These are phyloP conservation scores for Pholiota microspora DNA, from an alignment of 768 basidiomycete species.

Conservation along the genomic window DNA sequence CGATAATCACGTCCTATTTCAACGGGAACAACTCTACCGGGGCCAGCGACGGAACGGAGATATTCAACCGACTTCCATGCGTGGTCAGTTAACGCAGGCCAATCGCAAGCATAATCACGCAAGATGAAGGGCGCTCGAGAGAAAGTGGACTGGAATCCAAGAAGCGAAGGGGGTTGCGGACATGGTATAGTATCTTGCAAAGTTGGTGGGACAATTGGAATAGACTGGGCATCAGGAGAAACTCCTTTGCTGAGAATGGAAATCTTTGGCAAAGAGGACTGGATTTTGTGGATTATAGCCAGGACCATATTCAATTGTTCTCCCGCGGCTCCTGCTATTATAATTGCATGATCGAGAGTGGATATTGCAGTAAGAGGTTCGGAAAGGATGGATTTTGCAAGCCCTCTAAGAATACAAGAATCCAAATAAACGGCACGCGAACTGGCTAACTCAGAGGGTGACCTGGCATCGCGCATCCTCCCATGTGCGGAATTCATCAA, in stretches of 20 bases:
- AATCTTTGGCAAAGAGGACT: conserved; percentile 25
- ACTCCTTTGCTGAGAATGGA: background rate
- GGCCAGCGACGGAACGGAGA: conserved; percentile 67
- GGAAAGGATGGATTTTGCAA: conserved; percentile 33
- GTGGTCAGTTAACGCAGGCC: conserved; percentile 75
- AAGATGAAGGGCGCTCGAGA: conserved; percentile 70
- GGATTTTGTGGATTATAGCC: conserved; percentile 59
- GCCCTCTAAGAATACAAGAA: conserved; percentile 55
- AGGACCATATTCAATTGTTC: conserved; percentile 61
- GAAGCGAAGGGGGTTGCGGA: conserved; percentile 56
- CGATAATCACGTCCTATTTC: conserved; percentile 89
- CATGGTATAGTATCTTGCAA: conserved; percentile 34
- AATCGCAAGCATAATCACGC: conserved; percentile 56
- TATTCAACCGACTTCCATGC: conserved; percentile 74
- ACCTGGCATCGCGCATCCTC: conserved; percentile 42
- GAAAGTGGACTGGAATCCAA: conserved; percentile 45
- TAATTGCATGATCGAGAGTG: conserved; percentile 74
- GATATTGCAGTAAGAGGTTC: conserved; percentile 42
- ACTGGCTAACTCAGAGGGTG: conserved; percentile 28
- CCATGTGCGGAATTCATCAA: conserved; percentile 50
- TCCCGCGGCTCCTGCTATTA: conserved; percentile 79
- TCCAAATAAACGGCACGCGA: conserved; percentile 82
- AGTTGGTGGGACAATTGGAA: conserved; percentile 17
- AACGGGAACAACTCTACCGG: conserved; percentile 84
- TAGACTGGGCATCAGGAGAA: background rate